A percentile compares a stretch with the other conserved stretches of the same genome.
phyloP scores from a whole-genome alignment of 495 filamentous ascomycete species.

The Usnea hakonensis region DNA sequence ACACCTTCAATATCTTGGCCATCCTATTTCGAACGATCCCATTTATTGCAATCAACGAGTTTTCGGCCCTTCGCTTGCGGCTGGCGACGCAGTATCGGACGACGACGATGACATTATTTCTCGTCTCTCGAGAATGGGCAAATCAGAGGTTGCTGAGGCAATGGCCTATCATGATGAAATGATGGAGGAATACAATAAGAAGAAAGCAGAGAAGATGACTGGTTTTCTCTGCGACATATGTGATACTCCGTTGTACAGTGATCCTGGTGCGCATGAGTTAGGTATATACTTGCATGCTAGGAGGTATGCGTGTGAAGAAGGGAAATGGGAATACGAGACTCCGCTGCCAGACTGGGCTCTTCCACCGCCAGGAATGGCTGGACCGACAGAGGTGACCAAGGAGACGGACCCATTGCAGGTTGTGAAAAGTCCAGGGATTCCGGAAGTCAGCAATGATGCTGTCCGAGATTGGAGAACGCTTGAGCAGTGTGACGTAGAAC shows the following conservation, averaged over 20 bases:
- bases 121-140: conserved; percentile 81
- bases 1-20: conserved; percentile 86
- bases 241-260: conserved; percentile 80
- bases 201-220: conserved; percentile 85
- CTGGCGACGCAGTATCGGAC: conserved; percentile 56
- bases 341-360: conserved; percentile 78
- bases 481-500: background rate
- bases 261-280: conserved; percentile 82
- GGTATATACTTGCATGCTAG: conserved; percentile 89
- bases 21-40: conserved; percentile 93
- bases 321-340: conserved; percentile 80
- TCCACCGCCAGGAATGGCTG: conserved; percentile 50
- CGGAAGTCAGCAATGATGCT: conserved; percentile 1
- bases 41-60: conserved; percentile 93
- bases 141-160: conserved; percentile 80
- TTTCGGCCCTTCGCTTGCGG: conserved; percentile 73
- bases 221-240: conserved; percentile 74
- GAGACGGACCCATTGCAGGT: conserved; percentile 24
- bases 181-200: conserved; percentile 74
- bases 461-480: background rate
- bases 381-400: conserved; percentile 24
- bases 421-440: conserved; percentile 7
- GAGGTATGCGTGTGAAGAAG: conserved; percentile 72
- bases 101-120: conserved; percentile 85
- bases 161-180: conserved; percentile 92